These are phyloP conservation scores for Clathrus columnatus DNA, from an alignment of 768 basidiomycete genomes.

Conservation along the genomic window DNA sequence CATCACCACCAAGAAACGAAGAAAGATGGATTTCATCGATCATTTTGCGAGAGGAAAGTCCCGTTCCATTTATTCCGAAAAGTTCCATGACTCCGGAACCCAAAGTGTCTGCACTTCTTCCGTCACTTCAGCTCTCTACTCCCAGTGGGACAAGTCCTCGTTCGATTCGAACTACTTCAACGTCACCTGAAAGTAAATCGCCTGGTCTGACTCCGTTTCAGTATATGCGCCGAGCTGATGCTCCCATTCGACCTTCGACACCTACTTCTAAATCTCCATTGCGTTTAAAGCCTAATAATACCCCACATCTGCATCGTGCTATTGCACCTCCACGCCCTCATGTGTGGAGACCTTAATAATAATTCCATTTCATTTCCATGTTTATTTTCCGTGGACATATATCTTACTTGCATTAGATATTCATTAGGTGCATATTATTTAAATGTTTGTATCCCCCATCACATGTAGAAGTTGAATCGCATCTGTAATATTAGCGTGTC, in stretches of 20 bases:
- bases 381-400: not conserved
- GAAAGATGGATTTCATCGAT: conserved; percentile 83
- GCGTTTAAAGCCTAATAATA: conserved; percentile 43
- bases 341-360: conserved; percentile 55
- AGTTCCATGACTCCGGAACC: conserved; percentile 62
- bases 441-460: conserved; percentile 4
- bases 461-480: not conserved
- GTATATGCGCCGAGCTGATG: conserved; percentile 73
- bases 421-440: not conserved
- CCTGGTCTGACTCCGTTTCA: conserved; percentile 67
- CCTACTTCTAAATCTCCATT: conserved; percentile 8
- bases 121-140: conserved; percentile 55
- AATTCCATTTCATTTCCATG: conserved; percentile 9
- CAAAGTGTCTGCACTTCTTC: conserved; percentile 38
- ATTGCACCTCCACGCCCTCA: conserved; percentile 43
- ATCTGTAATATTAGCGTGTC: not conserved
- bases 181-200: conserved; percentile 41
- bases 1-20: conserved; percentile 52
- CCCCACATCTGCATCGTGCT: conserved; percentile 29
- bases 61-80: conserved; percentile 24
- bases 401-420: not conserved
- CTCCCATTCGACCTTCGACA: conserved; percentile 45
- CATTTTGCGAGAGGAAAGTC: conserved; percentile 50
- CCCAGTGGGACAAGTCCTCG: conserved; percentile 38
- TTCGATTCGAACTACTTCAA: conserved; percentile 43